These are phyloP conservation scores for Botrytis byssoidea DNA, from an alignment of 2,329 filamentous ascomycete genomes.

Conservation along the genomic window DNA sequence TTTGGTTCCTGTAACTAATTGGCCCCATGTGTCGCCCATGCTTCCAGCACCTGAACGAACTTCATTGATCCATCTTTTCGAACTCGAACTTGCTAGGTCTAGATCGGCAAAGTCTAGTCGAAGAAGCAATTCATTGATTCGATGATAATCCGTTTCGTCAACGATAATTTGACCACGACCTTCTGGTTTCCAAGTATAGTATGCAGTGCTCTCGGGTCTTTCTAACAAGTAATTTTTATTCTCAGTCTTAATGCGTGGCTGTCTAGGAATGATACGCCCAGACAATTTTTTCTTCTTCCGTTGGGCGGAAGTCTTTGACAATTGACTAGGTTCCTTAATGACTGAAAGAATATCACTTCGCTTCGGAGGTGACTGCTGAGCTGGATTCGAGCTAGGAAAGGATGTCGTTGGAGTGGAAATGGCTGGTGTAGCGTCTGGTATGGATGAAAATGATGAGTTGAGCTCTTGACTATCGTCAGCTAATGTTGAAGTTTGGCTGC, in stretches of 20 bases:
- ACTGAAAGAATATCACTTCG: not conserved
- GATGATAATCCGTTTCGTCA: conserved; percentile 62
- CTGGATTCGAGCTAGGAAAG: conserved; percentile 24
- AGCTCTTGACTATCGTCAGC: conserved; percentile 22
- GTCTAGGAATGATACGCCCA: conserved; percentile 61
- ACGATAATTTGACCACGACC: conserved; percentile 65
- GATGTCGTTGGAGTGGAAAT: conserved; percentile 32
- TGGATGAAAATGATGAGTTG: conserved; percentile 16
- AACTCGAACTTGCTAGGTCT: conserved; percentile 62
- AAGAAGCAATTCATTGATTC: conserved; percentile 66
- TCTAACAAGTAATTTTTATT: conserved; percentile 51
- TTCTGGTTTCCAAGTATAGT: conserved; percentile 63
- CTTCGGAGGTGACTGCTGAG: conserved; percentile 24
- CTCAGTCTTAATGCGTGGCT: conserved; percentile 63
- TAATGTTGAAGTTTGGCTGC: conserved; percentile 28
- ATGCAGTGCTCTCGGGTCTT: conserved; percentile 53
- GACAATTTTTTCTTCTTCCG: conserved; percentile 51
- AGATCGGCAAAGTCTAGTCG: conserved; percentile 71
- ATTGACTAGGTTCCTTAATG: conserved; percentile 19
- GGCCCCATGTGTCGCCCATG: conserved; percentile 50
- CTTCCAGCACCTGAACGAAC: conserved; percentile 48
- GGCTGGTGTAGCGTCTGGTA: not conserved
- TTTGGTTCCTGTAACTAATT: conserved; percentile 48
- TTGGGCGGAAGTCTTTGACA: conserved; percentile 31
- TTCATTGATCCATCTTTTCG: conserved; percentile 68